phyloP scores from a whole-genome alignment of 495 filamentous ascomycete species.

The Aspergillus taichungensis region DNA sequence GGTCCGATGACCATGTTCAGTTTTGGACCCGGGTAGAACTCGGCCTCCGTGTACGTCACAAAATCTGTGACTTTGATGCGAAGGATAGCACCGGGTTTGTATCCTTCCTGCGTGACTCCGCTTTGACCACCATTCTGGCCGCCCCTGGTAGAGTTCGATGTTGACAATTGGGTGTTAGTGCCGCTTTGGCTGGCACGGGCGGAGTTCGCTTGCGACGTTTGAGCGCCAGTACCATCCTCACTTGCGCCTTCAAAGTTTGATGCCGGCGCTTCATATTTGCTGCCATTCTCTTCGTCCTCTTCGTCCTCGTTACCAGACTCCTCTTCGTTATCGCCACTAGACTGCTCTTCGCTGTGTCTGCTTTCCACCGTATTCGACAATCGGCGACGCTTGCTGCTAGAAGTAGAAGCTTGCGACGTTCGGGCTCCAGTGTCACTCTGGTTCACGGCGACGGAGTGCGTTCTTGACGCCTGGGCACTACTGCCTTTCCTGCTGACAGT shows the following conservation, averaged over 20 bases:
- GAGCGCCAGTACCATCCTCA: background rate
- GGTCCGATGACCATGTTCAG: conserved; percentile 99
- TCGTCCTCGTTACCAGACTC: conserved; percentile 4
- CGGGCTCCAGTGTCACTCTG: too few species aligned
- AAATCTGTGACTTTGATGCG: conserved; percentile 84
- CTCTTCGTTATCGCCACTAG: conserved; percentile 3
- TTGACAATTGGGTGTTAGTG: too few species aligned
- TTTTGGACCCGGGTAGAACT: conserved; percentile 83
- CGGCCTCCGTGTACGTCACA: conserved; percentile 86
- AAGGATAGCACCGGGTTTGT: conserved; percentile 82
- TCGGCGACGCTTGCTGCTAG: conserved; percentile 27
- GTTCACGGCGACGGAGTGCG: too few species aligned
- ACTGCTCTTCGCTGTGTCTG: background rate
- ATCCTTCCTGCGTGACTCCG: conserved; percentile 15
- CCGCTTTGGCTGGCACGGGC: too few species aligned
- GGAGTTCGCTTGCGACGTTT: too few species aligned
- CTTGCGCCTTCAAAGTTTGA: background rate
- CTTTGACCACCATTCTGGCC: background rate
- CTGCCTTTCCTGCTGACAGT: too few species aligned
- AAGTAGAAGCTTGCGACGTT: too few species aligned
- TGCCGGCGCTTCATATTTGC: conserved; percentile 1
- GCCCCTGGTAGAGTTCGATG: background rate
- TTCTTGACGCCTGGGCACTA: too few species aligned
- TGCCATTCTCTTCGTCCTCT: conserved; percentile 1
- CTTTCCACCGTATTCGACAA: conserved; percentile 10